Base-by-base conservation (phyloP, 768 basidiomycete species). In the Boletales sp. region DNA sequence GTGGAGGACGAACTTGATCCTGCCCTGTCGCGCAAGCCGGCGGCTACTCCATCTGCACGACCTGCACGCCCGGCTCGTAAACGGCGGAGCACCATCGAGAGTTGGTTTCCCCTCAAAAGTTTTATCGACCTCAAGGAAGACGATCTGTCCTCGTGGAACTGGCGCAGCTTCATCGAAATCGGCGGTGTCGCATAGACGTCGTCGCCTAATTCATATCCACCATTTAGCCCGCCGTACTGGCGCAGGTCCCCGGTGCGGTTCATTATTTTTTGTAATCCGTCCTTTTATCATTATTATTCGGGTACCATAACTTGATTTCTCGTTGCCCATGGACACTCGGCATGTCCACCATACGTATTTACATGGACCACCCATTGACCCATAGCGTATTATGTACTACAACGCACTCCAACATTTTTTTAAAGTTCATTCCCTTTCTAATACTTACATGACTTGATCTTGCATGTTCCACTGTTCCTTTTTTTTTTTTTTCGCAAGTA, bases 81-180 rank as follows among this genome's bases (percentile, higher is more conserved):
- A 41, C 66, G 75, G 18, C 63, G 73, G 45, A 64, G 71, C 40
- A 82, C 82, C 14, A 45, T 75, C 37, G 73, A 76, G 39, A 70
- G 71, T 30, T 78, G 80, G 75, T 76, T 83, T 52, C 77, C 79
- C 0, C 69, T 84, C 41, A 75, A 74, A 53, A 83, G 82, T 56
- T 86, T 86, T 65, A 84, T 86, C 48, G 83, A 86, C 59, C 67
- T 86, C 44, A 74, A 73, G 49, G 79, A 80, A 33, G 76, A 78
- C 21, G 69, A 74, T 28, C 51, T 59, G n/a, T 62, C 70, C 19
- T 66, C 70, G 5, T 78, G 80, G 70, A 73, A 73, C 46, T 85
- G 82, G 83, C 70, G 81, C 55, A 82, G 81, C 65, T 80, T 85
- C 61, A 78, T 86, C 57, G 78, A 85, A 62, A 76, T 85, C 14